A percentile compares a stretch with the other conserved stretches of the same genome.
phyloP scores from a whole-genome alignment of 2,329 filamentous ascomycete species.

The Acrocalymma vagum region DNA sequence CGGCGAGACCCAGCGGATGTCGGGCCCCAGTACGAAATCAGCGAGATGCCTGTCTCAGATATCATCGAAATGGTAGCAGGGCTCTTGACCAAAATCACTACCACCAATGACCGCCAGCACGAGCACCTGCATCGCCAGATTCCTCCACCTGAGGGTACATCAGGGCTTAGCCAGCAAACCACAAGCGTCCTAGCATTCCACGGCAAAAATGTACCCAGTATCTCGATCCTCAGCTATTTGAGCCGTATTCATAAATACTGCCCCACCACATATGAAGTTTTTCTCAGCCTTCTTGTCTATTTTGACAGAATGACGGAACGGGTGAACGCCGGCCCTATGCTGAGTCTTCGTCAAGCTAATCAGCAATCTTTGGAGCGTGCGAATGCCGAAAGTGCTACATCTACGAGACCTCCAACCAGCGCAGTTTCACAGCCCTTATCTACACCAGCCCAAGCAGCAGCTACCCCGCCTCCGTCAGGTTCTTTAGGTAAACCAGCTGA shows the following conservation, averaged over 20 bases:
- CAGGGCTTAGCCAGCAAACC: constrained; percentile 69
- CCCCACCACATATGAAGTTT: constrained; percentile 97
- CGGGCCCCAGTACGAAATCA: constrained; percentile 85
- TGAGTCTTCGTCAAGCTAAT: constrained; percentile 65
- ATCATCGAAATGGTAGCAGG: constrained; percentile 99
- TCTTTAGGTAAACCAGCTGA: constrained; percentile 52
- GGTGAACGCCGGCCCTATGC: constrained; percentile 82
- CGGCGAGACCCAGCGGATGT: constrained; percentile 58
- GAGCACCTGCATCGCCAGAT: constrained; percentile 84
- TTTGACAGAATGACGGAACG: constrained; percentile 99
- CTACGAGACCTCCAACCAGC: constrained; percentile 38
- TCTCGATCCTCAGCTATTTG: constrained; percentile 95
- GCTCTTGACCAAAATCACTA: constrained; percentile 94
- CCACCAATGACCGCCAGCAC: constrained; percentile 93
- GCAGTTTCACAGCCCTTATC: constrained; percentile 30
- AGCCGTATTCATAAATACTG: constrained; percentile 98
- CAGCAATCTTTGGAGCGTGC: constrained; percentile 54
- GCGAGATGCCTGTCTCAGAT: constrained; percentile 94
- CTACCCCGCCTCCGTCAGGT: constrained; percentile 60
- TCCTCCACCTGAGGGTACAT: constrained; percentile 66
- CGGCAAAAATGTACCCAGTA: constrained; percentile 96
- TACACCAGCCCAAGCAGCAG: constrained; percentile 52
- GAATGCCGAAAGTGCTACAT: constrained; percentile 45
- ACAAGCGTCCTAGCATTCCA: constrained; percentile 91
- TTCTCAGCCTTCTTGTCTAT: constrained; percentile 92